phyloP scores from a whole-genome alignment of 148 eudicot genomes.

The Amaranthus cruentus region DNA sequence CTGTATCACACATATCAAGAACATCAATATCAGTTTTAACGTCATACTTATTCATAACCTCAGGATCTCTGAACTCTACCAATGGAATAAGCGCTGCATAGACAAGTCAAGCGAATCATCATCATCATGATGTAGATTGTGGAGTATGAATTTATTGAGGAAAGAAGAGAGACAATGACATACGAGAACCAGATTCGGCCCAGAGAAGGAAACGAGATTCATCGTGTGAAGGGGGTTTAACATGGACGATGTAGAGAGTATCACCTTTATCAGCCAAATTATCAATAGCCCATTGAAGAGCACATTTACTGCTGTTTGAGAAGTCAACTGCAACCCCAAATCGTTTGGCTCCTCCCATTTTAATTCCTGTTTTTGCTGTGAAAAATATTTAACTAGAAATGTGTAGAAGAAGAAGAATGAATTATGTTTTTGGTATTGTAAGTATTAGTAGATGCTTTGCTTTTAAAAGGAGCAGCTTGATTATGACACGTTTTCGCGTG shows the following conservation, averaged over 20 bases:
- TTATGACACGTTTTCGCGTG: too few relatives aligned
- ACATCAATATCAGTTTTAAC: slow-evolving; percentile 55
- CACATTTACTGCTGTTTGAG: slow-evolving; percentile 68
- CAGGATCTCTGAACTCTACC: slow-evolving; percentile 70
- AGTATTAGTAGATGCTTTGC: too few relatives aligned
- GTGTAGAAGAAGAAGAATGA: too few relatives aligned
- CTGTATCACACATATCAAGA: slow-evolving; percentile 75
- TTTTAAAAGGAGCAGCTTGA: too few relatives aligned
- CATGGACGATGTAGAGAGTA: slow-evolving; percentile 59
- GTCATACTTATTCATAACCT: slow-evolving; percentile 64
- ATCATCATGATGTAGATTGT: not conserved
- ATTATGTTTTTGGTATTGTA: too few relatives aligned
- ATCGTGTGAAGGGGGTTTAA: slow-evolving; percentile 33
- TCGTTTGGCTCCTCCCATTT: slow-evolving; percentile 26
- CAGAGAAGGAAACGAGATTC: slow-evolving; percentile 62
- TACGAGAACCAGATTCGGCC: slow-evolving; percentile 74
- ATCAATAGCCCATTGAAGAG: slow-evolving; percentile 80
- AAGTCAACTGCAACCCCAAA: slow-evolving; percentile 32
- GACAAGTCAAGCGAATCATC: slow-evolving; percentile 1
- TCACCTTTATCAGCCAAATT: slow-evolving; percentile 76
- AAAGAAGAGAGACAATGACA: slow-evolving; percentile 7
- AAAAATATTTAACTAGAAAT: not conserved
- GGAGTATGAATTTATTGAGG: not conserved
- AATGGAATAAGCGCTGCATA: slow-evolving; percentile 72
- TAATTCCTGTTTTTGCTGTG: not conserved